These are phyloP conservation scores for Phytophthora tentaculata DNA, from an alignment of 352 stramenopile species.

Conservation along the genomic window DNA sequence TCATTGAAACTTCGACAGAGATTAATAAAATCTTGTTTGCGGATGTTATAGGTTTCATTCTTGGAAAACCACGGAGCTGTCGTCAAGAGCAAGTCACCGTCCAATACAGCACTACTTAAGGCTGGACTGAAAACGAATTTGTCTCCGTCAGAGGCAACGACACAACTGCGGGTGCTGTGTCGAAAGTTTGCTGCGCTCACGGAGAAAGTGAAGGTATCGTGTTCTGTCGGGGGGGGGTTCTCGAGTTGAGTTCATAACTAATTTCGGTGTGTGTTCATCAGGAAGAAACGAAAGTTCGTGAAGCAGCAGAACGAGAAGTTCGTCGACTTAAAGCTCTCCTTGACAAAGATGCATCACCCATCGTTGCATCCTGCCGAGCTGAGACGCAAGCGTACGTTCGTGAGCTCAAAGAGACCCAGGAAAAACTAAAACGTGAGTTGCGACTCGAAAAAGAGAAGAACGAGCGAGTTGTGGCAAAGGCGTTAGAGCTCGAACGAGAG, in stretches of 20 bases:
- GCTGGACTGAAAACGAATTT: conserved; percentile 67
- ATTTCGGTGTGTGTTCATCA: conserved; percentile 19
- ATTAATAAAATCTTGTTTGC: neutral
- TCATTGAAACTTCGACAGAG: neutral
- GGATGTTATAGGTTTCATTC: conserved; percentile 29
- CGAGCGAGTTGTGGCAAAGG: conserved; percentile 67
- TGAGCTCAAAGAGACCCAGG: conserved; percentile 68
- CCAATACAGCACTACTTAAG: conserved; percentile 51
- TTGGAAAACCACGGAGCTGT: conserved; percentile 35
- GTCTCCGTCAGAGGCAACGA: conserved; percentile 68
- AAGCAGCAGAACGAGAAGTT: conserved; percentile 80
- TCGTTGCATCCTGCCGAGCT: conserved; percentile 58
- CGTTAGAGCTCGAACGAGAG: conserved; percentile 72
- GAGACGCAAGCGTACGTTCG: conserved; percentile 71
- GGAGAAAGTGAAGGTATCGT: conserved; percentile 79
- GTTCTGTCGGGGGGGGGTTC: too few species aligned
- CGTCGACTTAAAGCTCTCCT: conserved; percentile 69
- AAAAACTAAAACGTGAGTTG: conserved; percentile 66
- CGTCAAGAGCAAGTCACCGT: conserved; percentile 49
- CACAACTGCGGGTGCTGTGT: conserved; percentile 82
- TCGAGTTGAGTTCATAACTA: neutral
- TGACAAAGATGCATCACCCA: conserved; percentile 55
- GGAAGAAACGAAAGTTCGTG: conserved; percentile 77
- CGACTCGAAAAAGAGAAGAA: conserved; percentile 82
- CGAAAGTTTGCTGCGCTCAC: conserved; percentile 84